phyloP scores from a whole-genome alignment of 768 basidiomycete species.

The Multifurca ochricompacta region DNA sequence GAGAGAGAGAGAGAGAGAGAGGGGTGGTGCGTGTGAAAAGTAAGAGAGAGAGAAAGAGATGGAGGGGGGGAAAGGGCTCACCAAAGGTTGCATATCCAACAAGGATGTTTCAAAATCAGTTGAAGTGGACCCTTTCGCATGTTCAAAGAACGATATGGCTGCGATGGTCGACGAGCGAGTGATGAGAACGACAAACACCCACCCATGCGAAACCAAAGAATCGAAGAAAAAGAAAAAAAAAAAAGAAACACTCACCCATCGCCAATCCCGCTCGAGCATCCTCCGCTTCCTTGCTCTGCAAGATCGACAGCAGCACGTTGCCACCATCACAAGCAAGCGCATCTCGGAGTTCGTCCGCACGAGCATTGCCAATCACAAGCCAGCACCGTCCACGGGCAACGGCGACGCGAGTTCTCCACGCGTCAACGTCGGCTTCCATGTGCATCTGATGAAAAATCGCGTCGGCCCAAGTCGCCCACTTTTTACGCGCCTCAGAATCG shows the following conservation, averaged over 20 bases:
- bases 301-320: too few relatives aligned
- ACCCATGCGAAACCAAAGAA: too few relatives aligned
- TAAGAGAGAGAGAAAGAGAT: background rate
- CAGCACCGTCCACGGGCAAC: conserved; percentile 46
- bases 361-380: conserved; percentile 48
- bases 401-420: conserved; percentile 40
- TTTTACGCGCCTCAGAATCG: conserved; percentile 36
- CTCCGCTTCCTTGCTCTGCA: conserved; percentile 41
- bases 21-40: background rate
- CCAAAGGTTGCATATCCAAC: conserved; percentile 22
- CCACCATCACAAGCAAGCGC: conserved; percentile 39
- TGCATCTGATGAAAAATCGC: conserved; percentile 56
- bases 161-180: background rate
- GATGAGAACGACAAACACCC: conserved; percentile 22
- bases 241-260: conserved; percentile 33
- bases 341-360: conserved; percentile 48
- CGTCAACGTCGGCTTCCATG: conserved; percentile 49
- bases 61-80: background rate
- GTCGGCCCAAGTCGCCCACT: conserved; percentile 58
- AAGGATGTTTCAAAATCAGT: conserved; percentile 7
- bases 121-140: conserved; percentile 25
- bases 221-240: too few relatives aligned
- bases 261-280: conserved; percentile 47
- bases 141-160: conserved; percentile 31
- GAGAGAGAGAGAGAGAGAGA: background rate